These are phyloP conservation scores for Colletotrichum plurivorum DNA, from an alignment of 2,329 filamentous ascomycete species.

Conservation along the genomic window DNA sequence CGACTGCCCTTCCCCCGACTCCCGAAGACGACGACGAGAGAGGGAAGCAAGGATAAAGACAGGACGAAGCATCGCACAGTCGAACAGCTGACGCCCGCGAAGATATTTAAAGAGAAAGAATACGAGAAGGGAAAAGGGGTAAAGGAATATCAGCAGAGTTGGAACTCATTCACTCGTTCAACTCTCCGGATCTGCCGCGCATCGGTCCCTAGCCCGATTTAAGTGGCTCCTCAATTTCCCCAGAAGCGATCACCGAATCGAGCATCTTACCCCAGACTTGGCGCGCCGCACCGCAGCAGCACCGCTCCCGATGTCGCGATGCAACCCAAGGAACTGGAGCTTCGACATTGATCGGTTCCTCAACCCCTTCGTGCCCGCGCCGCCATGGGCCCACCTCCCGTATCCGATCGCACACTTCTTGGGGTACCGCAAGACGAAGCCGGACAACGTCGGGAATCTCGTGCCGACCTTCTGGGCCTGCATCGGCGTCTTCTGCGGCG, in stretches of 20 bases:
- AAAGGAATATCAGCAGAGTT: neutral
- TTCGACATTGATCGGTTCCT: slow-evolving; percentile 85
- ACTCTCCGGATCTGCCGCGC: neutral
- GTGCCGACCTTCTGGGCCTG: slow-evolving; percentile 73
- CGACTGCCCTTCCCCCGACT: no score
- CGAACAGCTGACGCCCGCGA: no score
- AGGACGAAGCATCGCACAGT: no score
- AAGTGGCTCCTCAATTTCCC: slow-evolving; percentile 22
- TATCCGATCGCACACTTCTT: slow-evolving; percentile 77
- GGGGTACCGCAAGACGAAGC: slow-evolving; percentile 66
- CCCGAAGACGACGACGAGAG: no score
- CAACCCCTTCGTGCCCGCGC: slow-evolving; percentile 78
- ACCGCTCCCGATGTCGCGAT: slow-evolving; percentile 23
- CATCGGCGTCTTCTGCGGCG: slow-evolving; percentile 73
- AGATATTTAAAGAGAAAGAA: no score
- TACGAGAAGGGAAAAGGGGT: neutral
- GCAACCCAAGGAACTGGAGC: slow-evolving; percentile 56
- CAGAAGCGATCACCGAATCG: slow-evolving; percentile 17
- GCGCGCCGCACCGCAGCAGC: slow-evolving; percentile 12
- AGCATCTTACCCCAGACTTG: slow-evolving; percentile 37
- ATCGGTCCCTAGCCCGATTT: neutral
- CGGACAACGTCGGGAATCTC: slow-evolving; percentile 67
- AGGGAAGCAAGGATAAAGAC: no score
- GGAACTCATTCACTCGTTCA: no score
- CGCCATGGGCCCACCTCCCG: slow-evolving; percentile 75